Percentiles rank a stretch among this genome's conserved stretches.
Conservation (phyloP, 140 eudicot species). For the Bidens hawaiensis region DNA sequence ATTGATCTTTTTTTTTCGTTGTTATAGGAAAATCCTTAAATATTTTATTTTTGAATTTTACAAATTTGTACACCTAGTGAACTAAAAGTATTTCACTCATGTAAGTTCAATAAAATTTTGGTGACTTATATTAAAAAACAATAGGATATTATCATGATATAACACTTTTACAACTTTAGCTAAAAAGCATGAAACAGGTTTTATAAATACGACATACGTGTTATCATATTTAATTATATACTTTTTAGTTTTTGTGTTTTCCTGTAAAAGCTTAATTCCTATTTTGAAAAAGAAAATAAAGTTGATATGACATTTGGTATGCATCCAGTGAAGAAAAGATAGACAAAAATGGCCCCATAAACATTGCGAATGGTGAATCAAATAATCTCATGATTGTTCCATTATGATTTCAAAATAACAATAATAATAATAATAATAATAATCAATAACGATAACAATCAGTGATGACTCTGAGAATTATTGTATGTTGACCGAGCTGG, state of each 20-base stretch:
- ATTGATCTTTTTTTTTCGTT: too few species aligned
- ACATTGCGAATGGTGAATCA: constrained; percentile 5
- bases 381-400: constrained; percentile 13
- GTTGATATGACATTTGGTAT: constrained; percentile 18
- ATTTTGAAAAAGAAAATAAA: constrained; percentile 10
- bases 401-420: constrained; percentile 7
- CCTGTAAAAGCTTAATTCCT: constrained; percentile 22
- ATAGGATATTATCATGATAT: background rate
- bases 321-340: background rate
- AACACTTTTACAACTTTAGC: constrained; percentile 1
- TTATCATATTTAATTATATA: background rate
- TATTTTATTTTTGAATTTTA: too few species aligned
- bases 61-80: too few species aligned
- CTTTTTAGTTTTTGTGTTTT: background rate
- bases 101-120: background rate
- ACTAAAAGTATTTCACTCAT: background rate
- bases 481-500: too few species aligned
- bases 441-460: too few species aligned
- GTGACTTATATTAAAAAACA: background rate
- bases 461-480: too few species aligned
- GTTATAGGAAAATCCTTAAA: too few species aligned
- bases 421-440: too few species aligned
- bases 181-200: background rate
- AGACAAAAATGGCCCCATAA: constrained; percentile 4
- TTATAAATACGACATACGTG: background rate